Evolutionary conservation across 257 asterid genomes (phyloP), one percentile per base, ranked within the genome.

Genomic region (Fraxinus americana): DNA sequence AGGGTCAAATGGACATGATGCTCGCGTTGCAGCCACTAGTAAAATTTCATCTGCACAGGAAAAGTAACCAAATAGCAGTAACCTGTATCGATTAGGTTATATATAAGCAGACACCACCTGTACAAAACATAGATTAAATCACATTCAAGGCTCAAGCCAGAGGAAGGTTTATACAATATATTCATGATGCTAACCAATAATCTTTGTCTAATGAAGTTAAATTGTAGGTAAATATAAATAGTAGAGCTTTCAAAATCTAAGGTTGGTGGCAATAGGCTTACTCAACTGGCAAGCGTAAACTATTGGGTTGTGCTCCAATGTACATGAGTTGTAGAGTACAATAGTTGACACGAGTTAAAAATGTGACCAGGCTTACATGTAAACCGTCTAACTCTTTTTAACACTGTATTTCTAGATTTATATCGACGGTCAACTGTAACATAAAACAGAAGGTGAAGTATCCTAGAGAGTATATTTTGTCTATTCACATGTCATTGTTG

Each of bases 51-150:
- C 34, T 11, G 35, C n/a, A 39, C 65, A 34, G 70, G 74, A 17
- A 73, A 63, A 66, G 14, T 66, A 39, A 78, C 68, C 45, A 19
- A 79, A 79, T 52, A 36, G 29, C 65, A 68, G 7, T 48, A 48
- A 34, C 41, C 48, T 19, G 5, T 52, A 52, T 52, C 21, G 4
- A 52, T 52, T 52, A 52, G 17, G 23, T 52, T 52, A 52, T 19
- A 52, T 5, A 19, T 52, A 52, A 52, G 61, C 61, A 17, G 23
- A 52, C 48, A 1, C 9, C 14, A 39, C 48, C 2, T 39, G 10
- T 4, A 39, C 13, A 39, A 39, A 39, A 39, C 48, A 39, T 39
- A 9, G 14, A 39, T 9, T 39, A 39, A 39, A 39, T 39, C 48
- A 39, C 61, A 52, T 50, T 48, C 21, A 52, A 52, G 7, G 61